phyloP scores from a whole-genome alignment of 129 eudicot species.

The Flaveria robusta region DNA sequence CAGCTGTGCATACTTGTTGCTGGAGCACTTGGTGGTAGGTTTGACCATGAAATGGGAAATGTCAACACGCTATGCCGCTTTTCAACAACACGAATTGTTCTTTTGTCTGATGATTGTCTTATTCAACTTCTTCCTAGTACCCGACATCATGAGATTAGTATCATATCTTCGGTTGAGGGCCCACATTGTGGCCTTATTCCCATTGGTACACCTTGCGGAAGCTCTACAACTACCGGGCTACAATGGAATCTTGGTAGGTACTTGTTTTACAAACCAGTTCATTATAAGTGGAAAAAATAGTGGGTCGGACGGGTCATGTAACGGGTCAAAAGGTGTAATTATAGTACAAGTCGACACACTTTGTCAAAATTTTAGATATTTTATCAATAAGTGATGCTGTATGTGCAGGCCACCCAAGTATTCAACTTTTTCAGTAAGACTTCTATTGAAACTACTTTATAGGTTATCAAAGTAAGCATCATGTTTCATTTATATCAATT shows the following conservation, averaged over 20 bases:
- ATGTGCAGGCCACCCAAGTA: neutral
- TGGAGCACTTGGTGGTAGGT: constrained; percentile 98
- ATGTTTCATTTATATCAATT: neutral
- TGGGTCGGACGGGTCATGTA: neutral
- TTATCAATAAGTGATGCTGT: neutral
- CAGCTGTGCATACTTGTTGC: constrained; percentile 88
- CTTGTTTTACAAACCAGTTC: neutral
- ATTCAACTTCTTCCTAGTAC: constrained; percentile 82
- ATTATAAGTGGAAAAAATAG: neutral
- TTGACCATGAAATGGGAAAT: constrained; percentile 96
- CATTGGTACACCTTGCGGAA: constrained; percentile 60
- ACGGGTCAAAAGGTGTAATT: neutral
- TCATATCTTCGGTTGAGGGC: constrained; percentile 69
- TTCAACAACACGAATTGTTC: constrained; percentile 60
- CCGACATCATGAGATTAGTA: constrained; percentile 66
- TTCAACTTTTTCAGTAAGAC: too few species aligned
- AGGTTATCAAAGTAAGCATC: neutral
- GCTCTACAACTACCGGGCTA: constrained; percentile 85
- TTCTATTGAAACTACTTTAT: too few species aligned
- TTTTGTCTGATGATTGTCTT: constrained; percentile 86
- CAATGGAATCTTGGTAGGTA: constrained; percentile 87
- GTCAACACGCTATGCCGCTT: constrained; percentile 73
- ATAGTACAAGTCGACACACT: neutral
- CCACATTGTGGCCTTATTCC: constrained; percentile 98
- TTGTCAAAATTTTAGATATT: neutral